Evolutionary conservation across 164 flowering plant species (phyloP), one percentile per base, ranked within the genome.

Genomic region (Piper longum): DNA sequence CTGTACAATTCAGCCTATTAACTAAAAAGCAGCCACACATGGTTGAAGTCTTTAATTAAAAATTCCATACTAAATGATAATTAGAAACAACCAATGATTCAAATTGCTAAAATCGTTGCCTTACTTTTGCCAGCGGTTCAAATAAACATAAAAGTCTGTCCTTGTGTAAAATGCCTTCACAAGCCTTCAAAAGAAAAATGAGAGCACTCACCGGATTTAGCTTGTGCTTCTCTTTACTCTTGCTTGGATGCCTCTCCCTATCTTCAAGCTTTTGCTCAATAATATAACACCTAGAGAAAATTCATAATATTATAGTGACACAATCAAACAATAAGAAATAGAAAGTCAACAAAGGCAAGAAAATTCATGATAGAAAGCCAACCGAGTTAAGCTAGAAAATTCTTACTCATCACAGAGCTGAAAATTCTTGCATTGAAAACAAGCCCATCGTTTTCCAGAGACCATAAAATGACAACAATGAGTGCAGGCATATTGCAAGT

Each of bases 391-490:
- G 26, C 4, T 7, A 72, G 45, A 45, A 54, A 68, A 68, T 48
- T 51, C 88, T 83, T 86, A 95, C 99, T 73, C 82, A 62, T 87
- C 96, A 75, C 99, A 95, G 58, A 95, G 83, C 77, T 88, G 88
- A 77, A 93, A 95, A 41, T 81, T 83, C 77, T 83, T 85, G 87
- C 99, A 95, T 68, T 78, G 84, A 54, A 65, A 71, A 84, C 99
- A 95, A 64, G 79, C 82, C 97, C 97, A 91, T 52, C 88, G 95
- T 48, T 65, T 87, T 58, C 96, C 97, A 67, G 88, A 79, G 16
- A 83, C 89, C 89, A 95, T 83, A 54, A 90, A 77, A 68, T 67
- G 66, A 76, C 96, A 87, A 70, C 99, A 95, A 70, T 87, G 96
- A 45, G 66, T 75, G 80, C 99, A 95, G 4, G 91, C 71, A 76